These are phyloP conservation scores for Aspergillus campestris DNA, from an alignment of 495 filamentous ascomycete species.

Conservation along the genomic window DNA sequence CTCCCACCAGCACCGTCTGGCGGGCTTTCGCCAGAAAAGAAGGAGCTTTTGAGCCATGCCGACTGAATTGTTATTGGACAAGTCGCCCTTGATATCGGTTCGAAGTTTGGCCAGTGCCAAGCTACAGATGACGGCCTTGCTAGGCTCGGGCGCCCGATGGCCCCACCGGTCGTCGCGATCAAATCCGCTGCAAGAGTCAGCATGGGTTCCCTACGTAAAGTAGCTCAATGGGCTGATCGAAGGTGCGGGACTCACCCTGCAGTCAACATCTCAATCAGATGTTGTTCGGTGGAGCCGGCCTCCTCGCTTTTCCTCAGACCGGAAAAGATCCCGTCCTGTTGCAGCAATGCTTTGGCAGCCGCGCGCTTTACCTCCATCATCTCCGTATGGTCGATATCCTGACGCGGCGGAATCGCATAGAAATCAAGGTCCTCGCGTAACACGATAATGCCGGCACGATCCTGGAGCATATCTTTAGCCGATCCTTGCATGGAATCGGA, in stretches of 20 bases:
- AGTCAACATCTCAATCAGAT: slow-evolving; percentile 98
- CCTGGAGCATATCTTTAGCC: slow-evolving; percentile 67
- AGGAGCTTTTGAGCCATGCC: slow-evolving; percentile 99
- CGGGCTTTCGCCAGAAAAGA: slow-evolving; percentile 97
- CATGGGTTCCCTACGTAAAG: slow-evolving; percentile 1
- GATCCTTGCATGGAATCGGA: slow-evolving; percentile 62
- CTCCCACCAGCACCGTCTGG: slow-evolving; percentile 97
- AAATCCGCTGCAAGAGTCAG: slow-evolving; percentile 62
- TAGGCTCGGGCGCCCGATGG: slow-evolving; percentile 89
- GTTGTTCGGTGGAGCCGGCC: slow-evolving; percentile 91
- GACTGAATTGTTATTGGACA: slow-evolving; percentile 72
- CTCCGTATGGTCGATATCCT: slow-evolving; percentile 75
- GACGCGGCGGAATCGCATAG: slow-evolving; percentile 85
- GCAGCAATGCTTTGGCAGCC: slow-evolving; percentile 76
- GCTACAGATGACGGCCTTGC: slow-evolving; percentile 97
- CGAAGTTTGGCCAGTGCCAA: slow-evolving; percentile 86
- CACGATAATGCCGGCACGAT: slow-evolving; percentile 95
- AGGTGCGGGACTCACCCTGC: slow-evolving; percentile 61
- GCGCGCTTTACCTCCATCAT: slow-evolving; percentile 97
- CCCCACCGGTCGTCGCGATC: slow-evolving; percentile 93
- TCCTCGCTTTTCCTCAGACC: slow-evolving; percentile 92
- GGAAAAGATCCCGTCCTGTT: slow-evolving; percentile 93
- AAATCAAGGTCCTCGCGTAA: slow-evolving; percentile 95
- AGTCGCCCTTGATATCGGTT: slow-evolving; percentile 77
- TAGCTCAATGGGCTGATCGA: not conserved